Base-by-base conservation (phyloP, 805 yeast genomes). In the Grigorovia humatica region DNA sequence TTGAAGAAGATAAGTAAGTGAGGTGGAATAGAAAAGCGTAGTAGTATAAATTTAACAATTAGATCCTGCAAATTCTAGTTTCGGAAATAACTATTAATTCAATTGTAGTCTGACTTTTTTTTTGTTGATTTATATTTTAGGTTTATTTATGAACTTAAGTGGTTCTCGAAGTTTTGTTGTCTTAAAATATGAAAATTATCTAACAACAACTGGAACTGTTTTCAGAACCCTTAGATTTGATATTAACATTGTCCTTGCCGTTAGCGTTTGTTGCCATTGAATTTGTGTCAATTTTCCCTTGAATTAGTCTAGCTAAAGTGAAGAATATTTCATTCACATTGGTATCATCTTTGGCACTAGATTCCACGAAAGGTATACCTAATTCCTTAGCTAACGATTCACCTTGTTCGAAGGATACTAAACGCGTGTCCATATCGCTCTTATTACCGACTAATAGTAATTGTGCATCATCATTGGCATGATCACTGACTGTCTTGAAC, bases 401-500 rank as follows among this genome's bases (percentile, higher is more conserved):
- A 63, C 98, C 99, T 70, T 91, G 96, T 64, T 91, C 96, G 52
- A 79, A 76, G 23, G 90, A 75, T 12, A 93, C 95, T 52, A 85
- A 90, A 70, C 99, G 83, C 59, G 85, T 79, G 49, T 78, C 82
- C 72, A 90, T 93, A 65, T 93, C 99, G 68, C 86, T 83, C 75
- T 93, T 93, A 77, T 93, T 93, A 57, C 97, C 99, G 15, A 93
- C 97, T 59, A 93, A 75, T 65, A 91, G 83, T 65, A 93, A 76
- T 70, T 89, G 96, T 13, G 96, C 96, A 64, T 90, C 96, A 58
- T 90, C 98, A 61, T 85, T 86, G 43, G 98, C 99, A 62, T 93
- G 96, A 68, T 90, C 96, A 66, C 88, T 86, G 47, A 93, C 97
- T 15, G 97, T 91, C 62, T 85, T 82, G 74, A 81, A 88, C 99